Evolutionary conservation across 2,329 filamentous ascomycete genomes (phyloP), one percentile per base, ranked within the genome.

Genomic region (Daldinia sp.): DNA sequence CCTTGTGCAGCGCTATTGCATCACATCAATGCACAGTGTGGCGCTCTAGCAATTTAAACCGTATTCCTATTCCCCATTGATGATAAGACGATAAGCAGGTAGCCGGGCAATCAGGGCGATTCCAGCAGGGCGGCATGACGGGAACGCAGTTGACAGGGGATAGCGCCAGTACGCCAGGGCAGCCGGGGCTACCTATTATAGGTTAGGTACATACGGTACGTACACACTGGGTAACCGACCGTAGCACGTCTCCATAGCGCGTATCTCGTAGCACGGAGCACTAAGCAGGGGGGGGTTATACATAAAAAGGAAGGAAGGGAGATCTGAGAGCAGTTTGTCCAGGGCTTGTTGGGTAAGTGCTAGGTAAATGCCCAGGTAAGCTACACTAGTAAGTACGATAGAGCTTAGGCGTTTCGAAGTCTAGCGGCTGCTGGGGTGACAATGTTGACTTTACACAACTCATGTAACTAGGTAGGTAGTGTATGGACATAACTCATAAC

Each of bases 401-500:
- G n/a, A 37, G 34, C 27, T 37, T 51, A 61, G 55, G 34, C 48
- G 55, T 59, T 56, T 61, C 53, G 43, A 48, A 55, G 60, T 57
- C 21, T 65, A 66, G 64, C 64, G 64, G 73, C 73, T 73, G 71
- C 72, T 63, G 68, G 71, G 72, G 72, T 69, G 70, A 75, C 70
- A 50, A 43, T 74, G 71, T 73, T 74, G 72, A 73, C 71, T 70
- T 66, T 61, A 56, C 27, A 32, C 15, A 45, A 25, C 39, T 48
- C 45, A 32, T n/a, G 17, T 43, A 43, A n/a, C n/a, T n/a, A n/a
- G n/a, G n/a, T n/a, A n/a, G n/a, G n/a, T n/a, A n/a, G n/a, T n/a
- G n/a, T n/a, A n/a, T n/a, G n/a, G n/a, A n/a, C n/a, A n/a, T 9
- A 43, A 43, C 19, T 21, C 29, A 32, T 48, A 48, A 29, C 15